Conservation (phyloP, 495 filamentous ascomycete genomes). For the Trichoderma erinaceum region DNA sequence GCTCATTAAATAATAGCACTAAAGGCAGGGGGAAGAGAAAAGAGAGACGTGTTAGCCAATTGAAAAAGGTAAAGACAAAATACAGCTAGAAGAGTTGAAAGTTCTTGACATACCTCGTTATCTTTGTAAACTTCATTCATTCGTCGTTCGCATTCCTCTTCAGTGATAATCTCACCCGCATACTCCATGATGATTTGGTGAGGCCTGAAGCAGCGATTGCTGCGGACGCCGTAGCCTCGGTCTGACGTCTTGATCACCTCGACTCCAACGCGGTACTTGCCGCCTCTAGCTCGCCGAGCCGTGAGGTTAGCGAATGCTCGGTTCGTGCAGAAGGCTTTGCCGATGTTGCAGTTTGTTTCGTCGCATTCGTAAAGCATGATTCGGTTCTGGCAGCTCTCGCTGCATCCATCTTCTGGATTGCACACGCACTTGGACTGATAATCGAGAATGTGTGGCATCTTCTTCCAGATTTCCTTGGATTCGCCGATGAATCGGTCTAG, state of each 20-base stretch:
- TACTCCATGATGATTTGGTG: slow-evolving; percentile 98
- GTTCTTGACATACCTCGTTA: slow-evolving; percentile 56
- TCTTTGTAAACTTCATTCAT: slow-evolving; percentile 91
- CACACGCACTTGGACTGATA: slow-evolving; percentile 76
- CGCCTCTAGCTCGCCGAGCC: slow-evolving; percentile 66
- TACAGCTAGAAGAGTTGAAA: neutral
- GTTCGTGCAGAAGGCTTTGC: slow-evolving; percentile 67
- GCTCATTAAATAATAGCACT: slow-evolving; percentile 97
- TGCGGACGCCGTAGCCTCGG: slow-evolving; percentile 85
- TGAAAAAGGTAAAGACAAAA: neutral
- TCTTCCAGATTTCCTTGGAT: slow-evolving; percentile 78
- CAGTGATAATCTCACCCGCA: slow-evolving; percentile 92
- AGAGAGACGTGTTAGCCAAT: neutral
- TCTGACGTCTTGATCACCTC: slow-evolving; percentile 88
- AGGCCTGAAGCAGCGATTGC: slow-evolving; percentile 78
- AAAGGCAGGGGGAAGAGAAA: neutral
- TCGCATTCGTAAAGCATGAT: slow-evolving; percentile 98
- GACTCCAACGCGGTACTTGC: slow-evolving; percentile 83
- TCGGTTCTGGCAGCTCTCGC: slow-evolving; percentile 83
- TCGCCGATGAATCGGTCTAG: slow-evolving; percentile 90
- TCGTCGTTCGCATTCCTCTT: slow-evolving; percentile 82
- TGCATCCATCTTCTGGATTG: slow-evolving; percentile 68
- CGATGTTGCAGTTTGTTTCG: slow-evolving; percentile 75
- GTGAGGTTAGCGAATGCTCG: slow-evolving; percentile 78
- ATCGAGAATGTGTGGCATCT: slow-evolving; percentile 62